These are phyloP conservation scores for Dryadomyces quercivorus DNA, from an alignment of 2,329 filamentous ascomycete species.

Conservation along the genomic window DNA sequence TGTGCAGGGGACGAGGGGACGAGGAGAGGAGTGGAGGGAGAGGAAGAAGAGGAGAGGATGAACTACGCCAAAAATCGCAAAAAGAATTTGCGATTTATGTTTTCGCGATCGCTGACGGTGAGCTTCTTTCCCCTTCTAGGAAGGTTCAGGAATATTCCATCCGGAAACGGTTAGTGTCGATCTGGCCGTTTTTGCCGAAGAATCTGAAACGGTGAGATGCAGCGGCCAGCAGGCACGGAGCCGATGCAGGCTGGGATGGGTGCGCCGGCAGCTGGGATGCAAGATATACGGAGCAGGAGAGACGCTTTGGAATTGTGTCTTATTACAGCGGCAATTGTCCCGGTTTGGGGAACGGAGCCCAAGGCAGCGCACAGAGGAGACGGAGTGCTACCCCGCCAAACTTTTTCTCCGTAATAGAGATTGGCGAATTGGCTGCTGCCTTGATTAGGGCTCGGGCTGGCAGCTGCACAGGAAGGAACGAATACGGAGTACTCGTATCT, in stretches of 20 bases:
- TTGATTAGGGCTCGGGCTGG: slow-evolving; percentile 8
- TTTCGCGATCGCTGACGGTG: background rate
- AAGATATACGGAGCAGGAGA: background rate
- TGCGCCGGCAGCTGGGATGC: too few species aligned
- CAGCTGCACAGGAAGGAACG: too few species aligned
- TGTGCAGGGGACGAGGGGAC: background rate
- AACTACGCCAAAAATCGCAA: too few species aligned
- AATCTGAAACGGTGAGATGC: too few species aligned
- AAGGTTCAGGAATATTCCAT: slow-evolving; percentile 25
- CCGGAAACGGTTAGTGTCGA: slow-evolving; percentile 14
- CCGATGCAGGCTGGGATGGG: too few species aligned
- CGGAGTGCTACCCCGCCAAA: background rate
- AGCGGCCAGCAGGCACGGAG: too few species aligned
- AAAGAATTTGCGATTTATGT: slow-evolving; percentile 2
- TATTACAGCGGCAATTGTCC: background rate
- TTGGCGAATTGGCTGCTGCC: slow-evolving; percentile 10
- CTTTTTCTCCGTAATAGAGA: background rate
- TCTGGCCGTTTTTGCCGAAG: background rate
- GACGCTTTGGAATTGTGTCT: background rate
- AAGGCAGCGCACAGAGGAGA: background rate
- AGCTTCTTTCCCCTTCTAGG: slow-evolving; percentile 16
- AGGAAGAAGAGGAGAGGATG: background rate
- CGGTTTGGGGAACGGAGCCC: background rate
- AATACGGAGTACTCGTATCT: too few species aligned
- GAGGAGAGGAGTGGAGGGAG: background rate